Evolutionary conservation across 2,329 filamentous ascomycete genomes (phyloP), one percentile per base, ranked within the genome.

Genomic region (Zopfia rhizophila): DNA sequence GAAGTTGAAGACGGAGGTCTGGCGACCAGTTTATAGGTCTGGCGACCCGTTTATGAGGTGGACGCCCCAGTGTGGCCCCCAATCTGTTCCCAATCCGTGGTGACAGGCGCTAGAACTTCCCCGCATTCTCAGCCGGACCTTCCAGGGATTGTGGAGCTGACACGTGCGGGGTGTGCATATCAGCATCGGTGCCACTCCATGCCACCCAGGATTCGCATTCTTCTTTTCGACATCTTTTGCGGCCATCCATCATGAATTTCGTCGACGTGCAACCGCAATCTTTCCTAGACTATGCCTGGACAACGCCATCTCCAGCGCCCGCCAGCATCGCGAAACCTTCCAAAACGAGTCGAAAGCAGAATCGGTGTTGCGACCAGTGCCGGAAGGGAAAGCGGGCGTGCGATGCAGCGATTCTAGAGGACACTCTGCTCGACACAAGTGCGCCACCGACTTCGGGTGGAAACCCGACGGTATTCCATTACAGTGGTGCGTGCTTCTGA

Each of bases 351-450:
- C 68, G 72, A 31, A 72, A 72, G 46, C 73, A 76, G 44, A 69
- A 75, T 45, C 68, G 75, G 36, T 77, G 74, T 48, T 78, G 75
- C 51, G 75, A 78, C 45, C 75, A 75, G 44, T 78, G 75, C 53
- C 68, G 75, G 16, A 74, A 72, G 49, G 75, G 75, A 16, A 77
- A 77, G 53, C 60, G 74, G 42, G 74, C 71, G 5, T 78, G 75
- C 55, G 74, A 78, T 52, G 74, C 72, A 4, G 62, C 62, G 5
- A 68, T 74, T 32, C 28, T 68, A 16, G 66, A 69, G 36, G 68
- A 71, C 36, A 59, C 61, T 3, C 48, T 70, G 38, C 28, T 70
- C 11, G 64, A 67, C 21, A 53, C 47, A 12, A 62, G 45, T 32
- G 60, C 52, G 7, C n/a, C n/a, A n/a, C n/a, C n/a, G n/a, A 14